Percentiles rank a stretch among this genome's conserved stretches.
These are phyloP conservation scores for Thelephora aurantiotincta DNA, from an alignment of 768 basidiomycete species.

Conservation along the genomic window DNA sequence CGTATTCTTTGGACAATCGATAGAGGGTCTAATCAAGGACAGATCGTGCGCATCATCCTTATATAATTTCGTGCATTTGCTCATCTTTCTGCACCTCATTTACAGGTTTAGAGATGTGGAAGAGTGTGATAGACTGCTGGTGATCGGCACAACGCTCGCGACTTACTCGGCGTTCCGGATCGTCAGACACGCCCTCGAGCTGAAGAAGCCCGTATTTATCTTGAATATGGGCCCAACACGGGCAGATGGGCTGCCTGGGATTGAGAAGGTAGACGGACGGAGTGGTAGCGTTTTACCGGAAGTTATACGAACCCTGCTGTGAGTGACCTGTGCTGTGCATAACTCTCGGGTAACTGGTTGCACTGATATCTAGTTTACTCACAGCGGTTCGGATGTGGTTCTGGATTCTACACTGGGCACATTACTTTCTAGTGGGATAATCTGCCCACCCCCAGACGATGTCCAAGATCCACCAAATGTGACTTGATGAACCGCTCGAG, in stretches of 20 bases:
- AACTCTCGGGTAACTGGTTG: background rate
- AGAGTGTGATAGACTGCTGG: constrained; percentile 49
- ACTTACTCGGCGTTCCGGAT: constrained; percentile 69
- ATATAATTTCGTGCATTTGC: background rate
- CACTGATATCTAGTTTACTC: constrained; percentile 4
- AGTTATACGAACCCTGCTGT: constrained; percentile 49
- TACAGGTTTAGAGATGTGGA: constrained; percentile 45
- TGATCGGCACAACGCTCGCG: constrained; percentile 84
- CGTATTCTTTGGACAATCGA: constrained; percentile 86
- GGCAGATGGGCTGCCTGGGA: constrained; percentile 51
- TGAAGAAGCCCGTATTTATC: constrained; percentile 64
- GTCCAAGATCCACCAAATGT: constrained; percentile 11
- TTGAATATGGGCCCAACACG: constrained; percentile 84
- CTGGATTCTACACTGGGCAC: constrained; percentile 31
- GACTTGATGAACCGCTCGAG: too few relatives aligned
- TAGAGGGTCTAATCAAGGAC: constrained; percentile 46
- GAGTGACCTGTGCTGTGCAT: constrained; percentile 17
- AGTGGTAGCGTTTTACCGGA: constrained; percentile 63
- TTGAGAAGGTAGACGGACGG: constrained; percentile 70
- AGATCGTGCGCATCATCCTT: constrained; percentile 41
- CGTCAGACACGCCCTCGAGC: constrained; percentile 63
- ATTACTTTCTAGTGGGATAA: constrained; percentile 47
- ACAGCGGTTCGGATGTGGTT: constrained; percentile 30
- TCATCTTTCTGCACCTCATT: background rate
- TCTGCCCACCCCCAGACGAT: constrained; percentile 31